phyloP scores from a whole-genome alignment of 1,284 basidiomycete species.

The Cryptococcus floricola region DNA sequence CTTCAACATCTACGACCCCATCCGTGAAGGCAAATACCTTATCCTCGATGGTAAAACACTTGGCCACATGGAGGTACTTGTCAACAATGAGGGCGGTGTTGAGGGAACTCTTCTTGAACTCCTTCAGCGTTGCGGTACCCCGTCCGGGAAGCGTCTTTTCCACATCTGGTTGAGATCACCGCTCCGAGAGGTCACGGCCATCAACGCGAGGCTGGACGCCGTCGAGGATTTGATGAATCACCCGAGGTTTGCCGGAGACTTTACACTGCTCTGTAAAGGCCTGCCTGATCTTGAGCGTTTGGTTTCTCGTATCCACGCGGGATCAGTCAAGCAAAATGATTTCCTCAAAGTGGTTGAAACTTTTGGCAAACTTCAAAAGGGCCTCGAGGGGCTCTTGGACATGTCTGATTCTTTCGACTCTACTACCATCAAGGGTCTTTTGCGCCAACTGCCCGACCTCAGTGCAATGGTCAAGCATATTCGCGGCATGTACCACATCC shows the following conservation, averaged over 20 bases:
- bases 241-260: conserved; percentile 68
- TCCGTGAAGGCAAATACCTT: conserved; percentile 76
- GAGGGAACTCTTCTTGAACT: conserved; percentile 82
- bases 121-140: conserved; percentile 78
- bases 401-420: conserved; percentile 70
- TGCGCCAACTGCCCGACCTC: conserved; percentile 78
- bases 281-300: conserved; percentile 90
- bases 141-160: conserved; percentile 91
- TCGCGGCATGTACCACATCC: conserved; percentile 60
- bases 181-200: conserved; percentile 69
- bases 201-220: conserved; percentile 88
- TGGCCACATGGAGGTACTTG: conserved; percentile 85
- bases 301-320: conserved; percentile 88
- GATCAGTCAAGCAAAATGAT: conserved; percentile 76
- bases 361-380: conserved; percentile 68
- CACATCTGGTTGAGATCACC: conserved; percentile 92
- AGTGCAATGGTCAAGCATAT: conserved; percentile 60
- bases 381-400: conserved; percentile 61
- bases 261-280: conserved; percentile 68
- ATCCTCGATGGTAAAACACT: conserved; percentile 89
- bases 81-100: conserved; percentile 85
- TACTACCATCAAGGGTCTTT: conserved; percentile 65
- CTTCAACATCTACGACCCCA: conserved; percentile 94
- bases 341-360: conserved; percentile 81
- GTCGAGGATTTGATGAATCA: conserved; percentile 81